A percentile compares a stretch with the other conserved stretches of the same genome.
These are phyloP conservation scores for Pueraria montana DNA, from an alignment of 306 rosid genomes.

Conservation along the genomic window DNA sequence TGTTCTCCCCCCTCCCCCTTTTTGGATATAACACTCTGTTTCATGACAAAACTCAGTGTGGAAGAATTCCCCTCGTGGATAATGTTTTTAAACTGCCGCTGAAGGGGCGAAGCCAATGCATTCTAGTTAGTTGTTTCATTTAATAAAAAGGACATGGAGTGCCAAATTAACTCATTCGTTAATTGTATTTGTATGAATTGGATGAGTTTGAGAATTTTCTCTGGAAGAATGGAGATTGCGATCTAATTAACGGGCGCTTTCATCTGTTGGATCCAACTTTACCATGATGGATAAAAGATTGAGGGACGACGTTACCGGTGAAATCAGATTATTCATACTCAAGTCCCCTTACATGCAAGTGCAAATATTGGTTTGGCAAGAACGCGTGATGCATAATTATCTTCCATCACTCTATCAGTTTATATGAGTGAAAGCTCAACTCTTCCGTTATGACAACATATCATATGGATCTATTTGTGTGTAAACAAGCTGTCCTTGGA, in stretches of 20 bases:
- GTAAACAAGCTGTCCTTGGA: constrained; percentile 7
- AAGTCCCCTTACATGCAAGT: not conserved
- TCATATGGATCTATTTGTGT: not conserved
- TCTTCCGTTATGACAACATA: not conserved
- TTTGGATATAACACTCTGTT: not conserved
- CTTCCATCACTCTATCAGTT: not conserved
- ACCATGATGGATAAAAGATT: not conserved
- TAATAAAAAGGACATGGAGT: not conserved
- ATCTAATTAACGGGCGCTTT: not conserved
- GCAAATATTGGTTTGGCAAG: not conserved
- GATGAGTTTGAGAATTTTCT: not conserved
- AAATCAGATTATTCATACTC: not conserved
- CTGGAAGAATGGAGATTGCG: not conserved
- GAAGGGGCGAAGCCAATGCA: not conserved
- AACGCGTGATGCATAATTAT: not conserved
- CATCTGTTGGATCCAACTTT: not conserved
- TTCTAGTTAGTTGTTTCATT: not conserved
- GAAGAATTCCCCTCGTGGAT: not conserved
- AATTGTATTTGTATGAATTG: not conserved
- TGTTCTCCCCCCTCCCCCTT: not conserved
- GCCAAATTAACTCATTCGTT: not conserved
- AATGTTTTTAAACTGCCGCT: not conserved
- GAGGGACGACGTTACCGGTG: not conserved
- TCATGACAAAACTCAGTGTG: not conserved
- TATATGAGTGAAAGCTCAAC: not conserved